Percentiles rank a stretch among this genome's conserved stretches.
phyloP scores from a whole-genome alignment of 331 rosid genomes.

The Malus hybrid region DNA sequence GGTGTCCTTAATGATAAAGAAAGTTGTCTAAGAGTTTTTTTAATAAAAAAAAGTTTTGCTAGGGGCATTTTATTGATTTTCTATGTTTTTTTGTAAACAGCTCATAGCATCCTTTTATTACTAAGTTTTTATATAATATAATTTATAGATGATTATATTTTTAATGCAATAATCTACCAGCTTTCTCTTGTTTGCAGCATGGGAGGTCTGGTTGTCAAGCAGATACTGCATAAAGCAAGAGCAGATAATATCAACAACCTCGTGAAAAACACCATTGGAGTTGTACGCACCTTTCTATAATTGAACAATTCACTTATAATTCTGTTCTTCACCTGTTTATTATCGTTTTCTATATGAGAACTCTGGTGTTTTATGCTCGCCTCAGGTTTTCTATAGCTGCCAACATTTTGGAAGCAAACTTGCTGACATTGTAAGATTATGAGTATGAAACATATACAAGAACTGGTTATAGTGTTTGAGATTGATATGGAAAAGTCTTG shows the following conservation, averaged over 20 bases:
- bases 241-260: conserved; percentile 53
- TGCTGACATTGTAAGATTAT: conserved; percentile 46
- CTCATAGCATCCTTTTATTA: background rate
- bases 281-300: conserved; percentile 44
- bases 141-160: background rate
- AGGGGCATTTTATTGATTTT: background rate
- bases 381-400: conserved; percentile 94
- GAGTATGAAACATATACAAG: too few relatives aligned
- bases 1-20: too few relatives aligned
- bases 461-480: too few relatives aligned
- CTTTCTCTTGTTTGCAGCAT: conserved; percentile 49
- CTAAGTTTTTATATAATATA: background rate
- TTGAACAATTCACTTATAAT: conserved; percentile 8
- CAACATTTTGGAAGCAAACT: conserved; percentile 99
- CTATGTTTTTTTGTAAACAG: background rate
- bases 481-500: too few relatives aligned
- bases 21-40: too few relatives aligned
- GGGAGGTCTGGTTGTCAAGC: conserved; percentile 98
- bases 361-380: conserved; percentile 13
- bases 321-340: background rate
- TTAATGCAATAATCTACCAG: background rate
- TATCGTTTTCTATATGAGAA: background rate
- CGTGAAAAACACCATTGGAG: conserved; percentile 75
- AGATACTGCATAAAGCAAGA: conserved; percentile 78
- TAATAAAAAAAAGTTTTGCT: background rate